Evolutionary conservation across 768 basidiomycete genomes (phyloP), one percentile per base, ranked within the genome.

Genomic region (Fomitopsis pulvina): DNA sequence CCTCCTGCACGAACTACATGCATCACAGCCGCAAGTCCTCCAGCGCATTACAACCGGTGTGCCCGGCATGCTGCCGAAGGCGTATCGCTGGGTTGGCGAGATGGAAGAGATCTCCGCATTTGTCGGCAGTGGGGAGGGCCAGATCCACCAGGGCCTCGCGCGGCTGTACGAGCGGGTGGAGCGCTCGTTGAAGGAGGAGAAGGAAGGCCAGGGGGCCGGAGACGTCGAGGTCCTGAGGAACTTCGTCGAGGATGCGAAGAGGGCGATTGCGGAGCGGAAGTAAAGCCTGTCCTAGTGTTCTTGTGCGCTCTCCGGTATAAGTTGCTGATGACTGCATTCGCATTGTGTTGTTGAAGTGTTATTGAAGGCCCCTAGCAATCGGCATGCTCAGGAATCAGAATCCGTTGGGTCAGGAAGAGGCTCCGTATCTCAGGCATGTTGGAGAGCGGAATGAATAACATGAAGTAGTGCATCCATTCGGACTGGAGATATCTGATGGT

Each of bases 31-130:
- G 3, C 58, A 53, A 16, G 48, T 74, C 24, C 65, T 83, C 10
- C 56, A 69, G 52, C 66, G 70, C 20, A 63, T 78, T 42, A 64
- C 66, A 3, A 58, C 57, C 41, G 53, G 54, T 1, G 61, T 81
- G 25, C 75, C 77, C 4, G 50, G 62, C 28, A 79, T 81, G 78
- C 62, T 79, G 18, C 77, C 75, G n/a, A 84, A 82, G 54, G 78
- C 78, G 3, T 81, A 84, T 56, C 70, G 81, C 44, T 83, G 73
- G 75, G 72, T 77, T 12, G 76, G 73, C 41, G 80, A 83, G 66
- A 83, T 81, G 81, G 67, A 77, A 45, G 83, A 84, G 61, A 81
- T 85, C 34, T 71, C 74, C 2, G 67, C 63, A 5, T 83, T 82
- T 60, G 76, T 83, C 10, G 54, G 55, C 6, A 53, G 52, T 6